Evolutionary conservation across 2,329 filamentous ascomycete species (phyloP), one percentile per base, ranked within the genome.

Genomic region (Sclerotinia trifoliorum): DNA sequence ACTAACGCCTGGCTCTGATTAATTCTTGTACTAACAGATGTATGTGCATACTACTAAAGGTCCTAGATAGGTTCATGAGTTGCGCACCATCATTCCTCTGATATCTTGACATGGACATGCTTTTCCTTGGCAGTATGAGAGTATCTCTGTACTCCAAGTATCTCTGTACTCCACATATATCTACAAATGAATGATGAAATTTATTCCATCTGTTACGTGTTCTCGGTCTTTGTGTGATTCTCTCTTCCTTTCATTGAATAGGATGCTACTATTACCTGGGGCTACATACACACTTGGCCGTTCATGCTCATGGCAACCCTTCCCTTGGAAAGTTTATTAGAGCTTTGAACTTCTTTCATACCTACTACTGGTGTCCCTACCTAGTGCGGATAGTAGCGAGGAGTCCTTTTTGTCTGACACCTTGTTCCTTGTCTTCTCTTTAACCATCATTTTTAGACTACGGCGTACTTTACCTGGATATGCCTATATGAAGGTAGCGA

Each of bases 371-470:
- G 10, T 21, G 11, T 39, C 8, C 13, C 17, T 55, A 19, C 32
- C 32, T 55, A n/a, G 19, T 55, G 4, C 52, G 5, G 19, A 21
- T 32, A 35, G 52, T 55, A 55, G 26, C 52, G 52, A 32, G 10
- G 19, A 2, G 52, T 32, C 42, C 13, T 24, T 24, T 24, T 62
- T 2, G 5, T 13, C 32, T 17, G 54, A 29, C 8, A 17, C 26
- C 57, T 61, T 61, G 57, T 48, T 19, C 57, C 57, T 61, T 62
- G 26, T 35, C 11, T 26, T 39, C 29, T 29, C 44, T 44, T 32
- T 32, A 19, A 15, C 39, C 11, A 19, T 39, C 44, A 46, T 17
- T 49, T 32, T 17, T 32, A 13, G 13, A 56, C 21, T 35, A 39
- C 10, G 35, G 8, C 10, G 35, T 39, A 39, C 32, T 26, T 49